Evolutionary conservation across 2,329 filamentous ascomycete genomes (phyloP), one percentile per base, ranked within the genome.

Genomic region (Gaeumannomyces tritici): DNA sequence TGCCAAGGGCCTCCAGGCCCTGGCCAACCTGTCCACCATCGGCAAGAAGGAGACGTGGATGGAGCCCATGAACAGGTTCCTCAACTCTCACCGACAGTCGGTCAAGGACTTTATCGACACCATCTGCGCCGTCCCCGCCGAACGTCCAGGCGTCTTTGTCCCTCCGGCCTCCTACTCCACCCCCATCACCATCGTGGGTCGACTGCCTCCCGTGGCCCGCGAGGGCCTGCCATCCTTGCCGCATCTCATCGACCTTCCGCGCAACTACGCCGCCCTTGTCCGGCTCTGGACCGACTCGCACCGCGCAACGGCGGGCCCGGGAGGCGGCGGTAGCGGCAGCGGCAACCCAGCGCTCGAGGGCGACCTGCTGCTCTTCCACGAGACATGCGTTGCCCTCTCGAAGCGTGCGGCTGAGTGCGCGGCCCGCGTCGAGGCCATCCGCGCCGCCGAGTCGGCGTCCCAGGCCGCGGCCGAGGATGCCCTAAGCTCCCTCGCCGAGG

Each of bases 1-100:
- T 64, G 91, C 93, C 28, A 98, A 98, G 74, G 91, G 90, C 1
- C 79, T 98, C 11, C 93, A 97, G 75, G 93, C 91, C 21, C 81
- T 98, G 63, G 91, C 92, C 24, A 97, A 97, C 72, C 82, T 97
- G 75, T 90, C 91, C 2, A 91, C 86, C 0, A 97, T 97, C 71
- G 93, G 93, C 55, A 93, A 90, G 71, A 96, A 96, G 72, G 93
- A 98, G 74, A 87, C 89, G n/a, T 98, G 92, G 91, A 97, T 98
- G 93, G 93, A 96, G 75, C 92, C 92, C 0, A 98, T 98, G 93
- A 98, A 97, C 71, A 84, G 84, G 56, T 97, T 97, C 69, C 78
- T 98, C 51, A 82, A 81, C 11, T 80, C 85, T 1, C 88, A 96
- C 70, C 85, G 92, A 26, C 83, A 88, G 68, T 84, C 89, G 54